Conservation (phyloP, 2,329 filamentous ascomycete species). For the Passalora sequoiae region DNA sequence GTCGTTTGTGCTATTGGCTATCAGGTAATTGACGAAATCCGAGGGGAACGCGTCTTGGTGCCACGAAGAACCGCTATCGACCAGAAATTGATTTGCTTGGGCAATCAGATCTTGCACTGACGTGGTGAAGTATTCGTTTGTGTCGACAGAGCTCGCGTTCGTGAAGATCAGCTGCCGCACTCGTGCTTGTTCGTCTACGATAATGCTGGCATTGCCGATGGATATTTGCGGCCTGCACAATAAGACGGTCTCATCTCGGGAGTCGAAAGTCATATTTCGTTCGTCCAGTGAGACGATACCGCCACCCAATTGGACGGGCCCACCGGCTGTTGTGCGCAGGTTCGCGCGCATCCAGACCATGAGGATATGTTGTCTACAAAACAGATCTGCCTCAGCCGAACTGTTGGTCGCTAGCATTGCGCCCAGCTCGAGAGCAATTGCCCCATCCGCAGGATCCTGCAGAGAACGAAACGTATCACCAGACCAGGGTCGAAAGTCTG, state of each 20-base stretch:
- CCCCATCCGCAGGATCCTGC: slow-evolving; percentile 2
- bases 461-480: background rate
- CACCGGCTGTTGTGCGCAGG: slow-evolving; percentile 12
- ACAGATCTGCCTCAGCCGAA: slow-evolving; percentile 6
- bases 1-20: slow-evolving; percentile 31
- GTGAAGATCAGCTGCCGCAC: slow-evolving; percentile 19
- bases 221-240: slow-evolving; percentile 35
- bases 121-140: slow-evolving; percentile 7
- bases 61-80: slow-evolving; percentile 33
- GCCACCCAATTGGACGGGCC: slow-evolving; percentile 34
- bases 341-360: slow-evolving; percentile 30
- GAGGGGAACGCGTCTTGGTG: slow-evolving; percentile 46
- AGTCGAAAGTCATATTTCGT: slow-evolving; percentile 5
- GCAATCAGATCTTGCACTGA: slow-evolving; percentile 9
- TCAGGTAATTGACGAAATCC: slow-evolving; percentile 49
- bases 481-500: slow-evolving; percentile 3
- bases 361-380: slow-evolving; percentile 21
- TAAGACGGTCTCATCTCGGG: slow-evolving; percentile 26
- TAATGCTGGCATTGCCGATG: slow-evolving; percentile 33
- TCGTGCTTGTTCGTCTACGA: slow-evolving; percentile 32
- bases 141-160: background rate
- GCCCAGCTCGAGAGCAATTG: slow-evolving; percentile 9
- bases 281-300: no score
- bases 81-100: slow-evolving; percentile 18
- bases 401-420: slow-evolving; percentile 7